A percentile compares a stretch with the other conserved stretches of the same genome.
Evolutionary conservation across 2,329 filamentous ascomycete genomes (phyloP).

Genomic region (Trichoderma harzianum): DNA sequence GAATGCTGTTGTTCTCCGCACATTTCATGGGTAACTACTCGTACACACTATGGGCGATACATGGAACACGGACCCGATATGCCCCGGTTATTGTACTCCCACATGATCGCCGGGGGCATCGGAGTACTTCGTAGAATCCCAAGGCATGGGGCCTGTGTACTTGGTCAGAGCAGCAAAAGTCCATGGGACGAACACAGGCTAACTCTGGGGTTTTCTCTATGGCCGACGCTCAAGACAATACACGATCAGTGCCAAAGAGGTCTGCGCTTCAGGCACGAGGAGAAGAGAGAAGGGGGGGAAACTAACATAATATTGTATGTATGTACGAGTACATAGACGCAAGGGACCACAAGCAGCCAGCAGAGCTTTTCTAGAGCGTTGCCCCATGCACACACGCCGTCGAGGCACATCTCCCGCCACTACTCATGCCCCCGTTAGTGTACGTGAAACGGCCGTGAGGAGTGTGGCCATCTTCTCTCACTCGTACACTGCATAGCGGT

Average conservation of each 20-base stretch:
- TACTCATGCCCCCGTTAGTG: not conserved
- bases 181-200: not conserved
- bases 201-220: conserved; percentile 2
- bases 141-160: not conserved
- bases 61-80: not conserved
- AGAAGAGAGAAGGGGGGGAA: not conserved
- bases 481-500: not conserved
- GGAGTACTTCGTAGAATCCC: not conserved
- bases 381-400: not conserved
- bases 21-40: not conserved
- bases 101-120: not conserved
- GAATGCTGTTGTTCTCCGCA: conserved; percentile 6
- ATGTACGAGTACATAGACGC: not conserved
- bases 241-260: not conserved
- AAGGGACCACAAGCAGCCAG: not conserved
- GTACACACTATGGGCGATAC: not conserved
- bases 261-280: not conserved
- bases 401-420: not conserved
- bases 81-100: not conserved
- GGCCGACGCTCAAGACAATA: conserved; percentile 3
- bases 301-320: not conserved
- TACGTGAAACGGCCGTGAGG: not conserved
- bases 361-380: conserved; percentile 6
- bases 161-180: not conserved
- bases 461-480: not conserved